These are phyloP conservation scores for Xylaria sp. DNA, from an alignment of 2,329 filamentous ascomycete species.

Conservation along the genomic window DNA sequence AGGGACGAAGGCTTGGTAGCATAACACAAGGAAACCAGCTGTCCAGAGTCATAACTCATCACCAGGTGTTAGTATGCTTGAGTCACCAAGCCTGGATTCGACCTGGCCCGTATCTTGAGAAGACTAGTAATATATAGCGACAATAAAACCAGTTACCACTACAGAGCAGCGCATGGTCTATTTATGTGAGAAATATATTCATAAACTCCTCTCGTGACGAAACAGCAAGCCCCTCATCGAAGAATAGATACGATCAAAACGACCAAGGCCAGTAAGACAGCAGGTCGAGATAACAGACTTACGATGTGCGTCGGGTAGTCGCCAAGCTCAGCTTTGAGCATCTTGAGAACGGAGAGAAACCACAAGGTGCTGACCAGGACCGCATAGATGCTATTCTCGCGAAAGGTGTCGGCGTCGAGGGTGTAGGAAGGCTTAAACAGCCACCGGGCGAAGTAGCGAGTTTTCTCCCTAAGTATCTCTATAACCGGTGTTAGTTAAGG, in stretches of 20 bases:
- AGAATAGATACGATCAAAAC: constrained; percentile 1
- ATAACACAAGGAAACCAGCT: too few species aligned
- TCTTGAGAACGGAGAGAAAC: constrained; percentile 21
- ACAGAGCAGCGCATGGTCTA: neutral
- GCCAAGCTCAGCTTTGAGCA: constrained; percentile 23
- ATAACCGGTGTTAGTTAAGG: neutral
- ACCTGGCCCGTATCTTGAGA: neutral
- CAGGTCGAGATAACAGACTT: constrained; percentile 25
- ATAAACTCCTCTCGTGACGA: neutral
- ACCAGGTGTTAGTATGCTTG: neutral
- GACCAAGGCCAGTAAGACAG: constrained; percentile 12
- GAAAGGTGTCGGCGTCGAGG: constrained; percentile 17
- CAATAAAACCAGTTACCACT: neutral
- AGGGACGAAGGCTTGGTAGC: neutral
- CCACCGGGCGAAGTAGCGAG: constrained; percentile 14
- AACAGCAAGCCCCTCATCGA: neutral
- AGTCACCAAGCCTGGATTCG: neutral
- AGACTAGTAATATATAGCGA: neutral
- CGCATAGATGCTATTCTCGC: constrained; percentile 26
- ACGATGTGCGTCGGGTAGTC: neutral
- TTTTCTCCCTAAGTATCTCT: neutral
- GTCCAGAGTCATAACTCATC: neutral
- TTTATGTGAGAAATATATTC: too few species aligned
- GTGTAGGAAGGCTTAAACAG: constrained; percentile 21
- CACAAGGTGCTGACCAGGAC: constrained; percentile 17